Evolutionary conservation across 2,329 filamentous ascomycete species (phyloP).

Genomic region (Xylariaceae sp.): DNA sequence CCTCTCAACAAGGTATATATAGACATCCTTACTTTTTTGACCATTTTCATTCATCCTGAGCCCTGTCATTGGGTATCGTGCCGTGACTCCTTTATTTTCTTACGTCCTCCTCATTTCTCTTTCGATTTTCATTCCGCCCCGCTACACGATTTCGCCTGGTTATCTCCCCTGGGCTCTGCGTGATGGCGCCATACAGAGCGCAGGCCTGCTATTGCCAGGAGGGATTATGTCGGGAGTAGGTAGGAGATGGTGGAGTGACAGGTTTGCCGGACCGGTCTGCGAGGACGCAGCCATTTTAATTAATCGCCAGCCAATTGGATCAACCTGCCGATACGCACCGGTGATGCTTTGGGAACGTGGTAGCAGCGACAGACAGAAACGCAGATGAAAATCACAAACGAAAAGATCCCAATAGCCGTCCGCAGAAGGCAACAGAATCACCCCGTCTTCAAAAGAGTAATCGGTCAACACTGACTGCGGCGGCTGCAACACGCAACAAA

Average conservation of each 20-base stretch:
- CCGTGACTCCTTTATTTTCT: not conserved
- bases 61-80: not conserved
- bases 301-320: conserved; percentile 29
- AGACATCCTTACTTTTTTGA: conserved; percentile 2
- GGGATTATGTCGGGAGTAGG: conserved; percentile 13
- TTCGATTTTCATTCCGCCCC: not conserved
- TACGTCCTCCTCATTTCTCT: not conserved
- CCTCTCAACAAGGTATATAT: conserved; percentile 41
- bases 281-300: conserved; percentile 26
- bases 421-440: not conserved
- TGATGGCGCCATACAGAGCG: conserved; percentile 9
- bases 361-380: conserved; percentile 20
- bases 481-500: conserved; percentile 3
- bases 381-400: conserved; percentile 11
- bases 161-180: not conserved
- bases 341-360: conserved; percentile 22
- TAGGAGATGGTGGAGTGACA: conserved; percentile 18
- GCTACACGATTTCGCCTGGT: not conserved
- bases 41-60: not conserved
- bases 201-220: conserved; percentile 8
- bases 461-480: conserved; percentile 8
- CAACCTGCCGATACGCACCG: conserved; percentile 22
- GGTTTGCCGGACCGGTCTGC: conserved; percentile 26
- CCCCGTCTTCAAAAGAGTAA: not conserved
- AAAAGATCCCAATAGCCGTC: conserved; percentile 12